Conservation (phyloP, 1,284 basidiomycete genomes). For the Stygiomarasmius scandens region DNA sequence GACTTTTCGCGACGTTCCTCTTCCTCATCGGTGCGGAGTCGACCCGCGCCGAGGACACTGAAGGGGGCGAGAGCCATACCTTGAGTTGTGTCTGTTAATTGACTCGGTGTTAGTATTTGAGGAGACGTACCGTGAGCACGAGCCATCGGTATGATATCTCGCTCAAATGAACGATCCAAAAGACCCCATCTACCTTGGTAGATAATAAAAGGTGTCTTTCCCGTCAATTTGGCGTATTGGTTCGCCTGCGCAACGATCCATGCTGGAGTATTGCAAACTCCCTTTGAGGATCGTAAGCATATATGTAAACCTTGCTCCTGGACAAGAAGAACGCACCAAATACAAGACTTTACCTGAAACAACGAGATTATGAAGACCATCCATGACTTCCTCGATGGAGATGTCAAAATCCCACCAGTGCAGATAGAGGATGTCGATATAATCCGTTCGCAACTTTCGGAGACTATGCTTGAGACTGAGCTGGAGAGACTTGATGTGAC, state of each 20-base stretch:
- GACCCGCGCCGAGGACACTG: conserved; percentile 46
- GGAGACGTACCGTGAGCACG: conserved; percentile 39
- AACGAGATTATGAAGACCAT: no score
- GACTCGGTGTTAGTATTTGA: neutral
- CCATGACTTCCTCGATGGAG: no score
- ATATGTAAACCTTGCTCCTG: no score
- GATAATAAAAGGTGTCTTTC: conserved; percentile 50
- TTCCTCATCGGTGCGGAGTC: conserved; percentile 50
- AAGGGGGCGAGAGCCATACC: conserved; percentile 7
- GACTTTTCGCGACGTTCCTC: conserved; percentile 39
- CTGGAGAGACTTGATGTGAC: neutral
- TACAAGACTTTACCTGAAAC: neutral
- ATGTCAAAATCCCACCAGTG: no score
- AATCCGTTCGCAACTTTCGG: conserved; percentile 20
- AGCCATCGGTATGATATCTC: conserved; percentile 59
- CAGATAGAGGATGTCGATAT: neutral
- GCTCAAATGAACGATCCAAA: conserved; percentile 51
- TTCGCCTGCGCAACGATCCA: conserved; percentile 48
- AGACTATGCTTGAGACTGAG: conserved; percentile 23
- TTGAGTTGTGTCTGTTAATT: neutral
- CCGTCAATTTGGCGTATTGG: conserved; percentile 45
- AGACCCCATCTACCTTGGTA: conserved; percentile 60
- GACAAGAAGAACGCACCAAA: neutral
- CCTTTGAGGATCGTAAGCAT: conserved; percentile 26
- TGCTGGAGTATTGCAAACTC: conserved; percentile 44